Evolutionary conservation across 192 early-diverging fungal species (phyloP).

Genomic region (Coemansia sp.): DNA sequence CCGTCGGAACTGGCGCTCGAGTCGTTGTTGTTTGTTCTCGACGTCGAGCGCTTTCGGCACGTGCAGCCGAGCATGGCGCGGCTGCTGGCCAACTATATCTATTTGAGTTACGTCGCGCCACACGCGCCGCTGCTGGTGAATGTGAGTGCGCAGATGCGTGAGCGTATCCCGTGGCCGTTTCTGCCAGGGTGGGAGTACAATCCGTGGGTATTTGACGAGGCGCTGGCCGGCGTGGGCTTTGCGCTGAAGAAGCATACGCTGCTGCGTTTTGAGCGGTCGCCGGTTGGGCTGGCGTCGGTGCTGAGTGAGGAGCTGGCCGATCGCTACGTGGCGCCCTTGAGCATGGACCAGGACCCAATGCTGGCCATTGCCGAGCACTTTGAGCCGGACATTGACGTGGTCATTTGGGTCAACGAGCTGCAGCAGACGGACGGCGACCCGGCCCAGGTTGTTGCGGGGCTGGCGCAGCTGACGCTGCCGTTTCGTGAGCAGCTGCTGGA

Average conservation of each 20-base stretch:
- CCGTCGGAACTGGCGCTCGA: slow-evolving; percentile 71
- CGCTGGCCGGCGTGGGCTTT: slow-evolving; percentile 69
- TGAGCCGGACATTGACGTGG: slow-evolving; percentile 46
- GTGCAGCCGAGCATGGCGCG: slow-evolving; percentile 47
- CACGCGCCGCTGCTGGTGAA: slow-evolving; percentile 67
- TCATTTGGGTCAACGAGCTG: slow-evolving; percentile 51
- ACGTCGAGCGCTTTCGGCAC: slow-evolving; percentile 70
- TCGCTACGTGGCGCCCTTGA: slow-evolving; percentile 25
- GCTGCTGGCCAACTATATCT: slow-evolving; percentile 64
- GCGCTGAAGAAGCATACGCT: slow-evolving; percentile 69
- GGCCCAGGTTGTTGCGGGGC: slow-evolving; percentile 14
- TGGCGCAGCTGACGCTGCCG: slow-evolving; percentile 17
- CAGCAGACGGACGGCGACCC: slow-evolving; percentile 6
- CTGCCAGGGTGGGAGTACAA: slow-evolving; percentile 52
- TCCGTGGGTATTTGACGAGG: slow-evolving; percentile 73
- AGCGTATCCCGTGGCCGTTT: slow-evolving; percentile 68
- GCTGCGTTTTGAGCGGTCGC: slow-evolving; percentile 62
- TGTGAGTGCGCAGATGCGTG: slow-evolving; percentile 60
- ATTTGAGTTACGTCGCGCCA: slow-evolving; percentile 65
- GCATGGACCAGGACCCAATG: slow-evolving; percentile 37
- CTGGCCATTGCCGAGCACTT: slow-evolving; percentile 30
- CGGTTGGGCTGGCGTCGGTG: slow-evolving; percentile 33
- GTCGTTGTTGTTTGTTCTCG: slow-evolving; percentile 75
- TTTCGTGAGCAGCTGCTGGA: slow-evolving; percentile 43
- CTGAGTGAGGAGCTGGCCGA: slow-evolving; percentile 15